phyloP scores from a whole-genome alignment of 2,329 filamentous ascomycete genomes.

The Colletotrichum limetticola region DNA sequence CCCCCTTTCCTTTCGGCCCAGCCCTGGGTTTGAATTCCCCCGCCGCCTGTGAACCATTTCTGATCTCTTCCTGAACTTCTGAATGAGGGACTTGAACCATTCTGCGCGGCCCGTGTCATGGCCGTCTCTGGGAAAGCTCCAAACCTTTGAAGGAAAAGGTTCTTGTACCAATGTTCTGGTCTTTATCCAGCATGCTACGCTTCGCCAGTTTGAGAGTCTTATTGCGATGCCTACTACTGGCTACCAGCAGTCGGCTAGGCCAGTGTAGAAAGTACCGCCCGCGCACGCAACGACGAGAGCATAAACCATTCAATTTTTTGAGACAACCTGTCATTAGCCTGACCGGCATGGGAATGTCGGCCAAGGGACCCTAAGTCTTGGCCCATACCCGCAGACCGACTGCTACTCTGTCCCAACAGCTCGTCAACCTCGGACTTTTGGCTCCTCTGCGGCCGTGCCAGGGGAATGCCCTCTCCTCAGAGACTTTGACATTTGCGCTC shows the following conservation, averaged over 20 bases:
- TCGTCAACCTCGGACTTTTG: not conserved
- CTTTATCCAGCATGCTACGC: not conserved
- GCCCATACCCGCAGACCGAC: slow-evolving; percentile 1
- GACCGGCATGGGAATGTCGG: not conserved
- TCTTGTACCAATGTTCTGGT: not conserved
- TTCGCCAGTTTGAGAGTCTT: not conserved
- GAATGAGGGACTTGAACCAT: not conserved
- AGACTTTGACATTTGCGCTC: not conserved
- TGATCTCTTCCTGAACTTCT: not conserved
- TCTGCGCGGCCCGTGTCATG: not conserved
- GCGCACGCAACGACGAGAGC: not conserved
- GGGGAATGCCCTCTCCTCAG: not conserved
- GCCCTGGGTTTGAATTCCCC: not conserved
- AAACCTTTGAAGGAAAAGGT: not conserved
- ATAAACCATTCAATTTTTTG: not conserved
- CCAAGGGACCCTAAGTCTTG: not conserved
- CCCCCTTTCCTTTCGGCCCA: not conserved
- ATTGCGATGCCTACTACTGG: not conserved
- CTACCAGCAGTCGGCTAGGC: not conserved
- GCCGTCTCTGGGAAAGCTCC: not conserved
- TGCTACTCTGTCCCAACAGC: not conserved
- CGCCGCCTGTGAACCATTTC: not conserved
- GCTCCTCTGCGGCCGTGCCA: not conserved
- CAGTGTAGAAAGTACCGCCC: not conserved
- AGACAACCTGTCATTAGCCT: not conserved